phyloP scores from a whole-genome alignment of 106 monocot genomes.

The Dioscorea zingiberensis region DNA sequence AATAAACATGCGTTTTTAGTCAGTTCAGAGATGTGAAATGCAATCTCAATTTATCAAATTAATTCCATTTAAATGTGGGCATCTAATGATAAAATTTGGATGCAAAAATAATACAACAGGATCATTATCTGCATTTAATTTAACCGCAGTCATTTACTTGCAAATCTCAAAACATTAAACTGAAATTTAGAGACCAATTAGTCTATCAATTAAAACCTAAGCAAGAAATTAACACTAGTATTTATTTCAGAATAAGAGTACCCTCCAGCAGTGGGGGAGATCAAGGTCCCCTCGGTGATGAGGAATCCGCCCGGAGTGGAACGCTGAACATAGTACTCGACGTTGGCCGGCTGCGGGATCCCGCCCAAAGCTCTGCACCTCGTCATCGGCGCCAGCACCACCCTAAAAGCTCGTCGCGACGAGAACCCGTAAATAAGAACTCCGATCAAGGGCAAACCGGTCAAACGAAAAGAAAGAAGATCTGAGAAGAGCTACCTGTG shows the following conservation, averaged over 20 bases:
- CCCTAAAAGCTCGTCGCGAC: conserved; percentile 14
- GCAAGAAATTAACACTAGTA: background rate
- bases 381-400: conserved; percentile 78
- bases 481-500: conserved; percentile 31
- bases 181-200: background rate
- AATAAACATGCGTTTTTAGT: no score
- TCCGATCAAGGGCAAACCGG: background rate
- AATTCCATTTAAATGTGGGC: no score
- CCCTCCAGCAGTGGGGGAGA: conserved; percentile 55
- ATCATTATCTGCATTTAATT: no score
- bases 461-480: background rate
- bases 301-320: conserved; percentile 53
- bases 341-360: conserved; percentile 34
- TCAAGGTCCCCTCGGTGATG: conserved; percentile 64
- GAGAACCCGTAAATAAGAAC: background rate
- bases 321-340: conserved; percentile 55
- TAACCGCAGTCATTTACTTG: no score
- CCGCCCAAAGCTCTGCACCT: conserved; percentile 58
- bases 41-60: no score
- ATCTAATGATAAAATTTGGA: no score
- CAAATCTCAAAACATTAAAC: no score
- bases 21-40: no score
- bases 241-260: conserved; percentile 13
- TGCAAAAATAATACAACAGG: no score
- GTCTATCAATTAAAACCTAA: background rate